phyloP scores from a whole-genome alignment of 495 filamentous ascomycete species.

The Sordaria brevicollis region DNA sequence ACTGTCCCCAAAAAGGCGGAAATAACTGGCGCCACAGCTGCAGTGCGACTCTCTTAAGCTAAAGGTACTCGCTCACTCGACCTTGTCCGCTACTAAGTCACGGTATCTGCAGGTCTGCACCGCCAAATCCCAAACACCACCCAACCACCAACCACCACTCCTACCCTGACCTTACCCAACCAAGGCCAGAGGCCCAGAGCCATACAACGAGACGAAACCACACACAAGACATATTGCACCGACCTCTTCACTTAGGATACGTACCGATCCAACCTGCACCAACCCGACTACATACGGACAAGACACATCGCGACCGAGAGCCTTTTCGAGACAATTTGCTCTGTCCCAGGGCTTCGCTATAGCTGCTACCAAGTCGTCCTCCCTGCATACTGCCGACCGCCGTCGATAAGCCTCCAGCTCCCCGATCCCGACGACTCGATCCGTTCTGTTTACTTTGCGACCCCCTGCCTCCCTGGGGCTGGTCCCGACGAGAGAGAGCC shows the following conservation, averaged over 20 bases:
- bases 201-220: neutral
- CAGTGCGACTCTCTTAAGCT: neutral
- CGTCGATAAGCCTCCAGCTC: neutral
- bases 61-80: neutral
- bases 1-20: neutral
- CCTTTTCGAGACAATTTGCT: neutral
- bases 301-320: neutral
- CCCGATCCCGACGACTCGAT: neutral
- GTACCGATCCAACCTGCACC: neutral
- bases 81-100: neutral
- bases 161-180: neutral
- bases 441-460: neutral
- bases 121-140: neutral
- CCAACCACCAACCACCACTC: neutral
- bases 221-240: neutral
- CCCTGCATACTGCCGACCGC: neutral
- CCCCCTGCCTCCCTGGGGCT: neutral
- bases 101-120: neutral
- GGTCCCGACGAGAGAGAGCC: neutral
- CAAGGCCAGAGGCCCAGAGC: neutral
- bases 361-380: neutral
- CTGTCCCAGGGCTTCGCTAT: neutral
- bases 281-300: neutral
- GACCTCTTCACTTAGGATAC: neutral
- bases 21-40: neutral